These are phyloP conservation scores for Silene vulgaris DNA, from an alignment of 179 eudicot species.

Conservation along the genomic window DNA sequence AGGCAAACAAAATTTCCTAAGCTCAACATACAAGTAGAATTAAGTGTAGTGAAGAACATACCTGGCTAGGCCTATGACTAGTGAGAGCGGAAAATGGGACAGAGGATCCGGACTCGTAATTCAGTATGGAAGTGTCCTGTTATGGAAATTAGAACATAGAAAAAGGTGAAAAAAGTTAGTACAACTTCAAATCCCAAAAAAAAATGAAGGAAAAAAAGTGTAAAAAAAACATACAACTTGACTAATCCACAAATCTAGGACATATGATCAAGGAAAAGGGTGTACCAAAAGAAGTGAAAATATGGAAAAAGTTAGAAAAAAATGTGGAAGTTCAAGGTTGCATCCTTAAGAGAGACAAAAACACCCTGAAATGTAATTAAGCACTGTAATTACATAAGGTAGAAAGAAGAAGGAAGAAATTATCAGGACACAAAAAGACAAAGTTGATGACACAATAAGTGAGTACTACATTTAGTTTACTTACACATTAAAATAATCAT, in stretches of 20 bases:
- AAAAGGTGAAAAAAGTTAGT: background rate
- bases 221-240: no score
- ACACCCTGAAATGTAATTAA: background rate
- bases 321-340: background rate
- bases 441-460: background rate
- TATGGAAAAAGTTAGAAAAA: no score
- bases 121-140: background rate
- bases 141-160: background rate
- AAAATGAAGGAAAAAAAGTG: no score
- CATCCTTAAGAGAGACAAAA: slow-evolving; percentile 3
- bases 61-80: background rate
- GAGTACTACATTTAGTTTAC: background rate
- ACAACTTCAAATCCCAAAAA: background rate
- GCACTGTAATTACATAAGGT: background rate
- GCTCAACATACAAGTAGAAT: no score
- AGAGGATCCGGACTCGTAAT: no score
- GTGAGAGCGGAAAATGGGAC: background rate
- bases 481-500: background rate
- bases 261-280: background rate
- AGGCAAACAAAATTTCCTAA: no score
- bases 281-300: background rate
- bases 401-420: background rate
- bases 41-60: background rate
- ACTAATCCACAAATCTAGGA: background rate
- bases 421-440: background rate